Evolutionary conservation across 1,284 basidiomycete species (phyloP).

Genomic region (Ceratorhiza oryzae-sativae): DNA sequence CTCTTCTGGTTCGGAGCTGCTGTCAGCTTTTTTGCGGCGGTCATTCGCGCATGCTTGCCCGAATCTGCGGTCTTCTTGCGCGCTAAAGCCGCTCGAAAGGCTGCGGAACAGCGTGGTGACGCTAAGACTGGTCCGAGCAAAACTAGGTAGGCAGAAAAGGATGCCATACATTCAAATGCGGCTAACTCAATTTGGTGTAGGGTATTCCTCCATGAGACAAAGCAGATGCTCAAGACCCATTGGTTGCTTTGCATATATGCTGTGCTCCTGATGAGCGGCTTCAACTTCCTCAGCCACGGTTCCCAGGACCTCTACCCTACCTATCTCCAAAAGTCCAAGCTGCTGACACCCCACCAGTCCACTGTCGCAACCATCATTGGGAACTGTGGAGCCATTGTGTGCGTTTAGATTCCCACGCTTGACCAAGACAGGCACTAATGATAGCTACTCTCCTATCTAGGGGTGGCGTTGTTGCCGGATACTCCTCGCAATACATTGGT

Average conservation of each 20-base stretch:
- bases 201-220: slow-evolving; percentile 75
- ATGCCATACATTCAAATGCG: background rate
- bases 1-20: slow-evolving; percentile 75
- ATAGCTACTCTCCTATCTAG: slow-evolving; percentile 46
- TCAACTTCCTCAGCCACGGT: slow-evolving; percentile 73
- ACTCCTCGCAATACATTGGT: slow-evolving; percentile 82
- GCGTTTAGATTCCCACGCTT: slow-evolving; percentile 48
- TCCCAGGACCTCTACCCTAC: slow-evolving; percentile 76
- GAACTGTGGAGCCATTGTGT: slow-evolving; percentile 59
- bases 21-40: slow-evolving; percentile 75
- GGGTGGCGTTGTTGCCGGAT: slow-evolving; percentile 83
- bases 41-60: slow-evolving; percentile 75
- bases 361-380: slow-evolving; percentile 92
- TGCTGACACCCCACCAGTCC: slow-evolving; percentile 61
- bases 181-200: background rate
- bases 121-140: slow-evolving; percentile 54
- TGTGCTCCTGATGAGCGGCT: slow-evolving; percentile 78
- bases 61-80: slow-evolving; percentile 81
- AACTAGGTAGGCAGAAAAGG: slow-evolving; percentile 53
- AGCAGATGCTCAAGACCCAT: slow-evolving; percentile 80
- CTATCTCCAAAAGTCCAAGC: slow-evolving; percentile 62
- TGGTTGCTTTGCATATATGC: slow-evolving; percentile 90
- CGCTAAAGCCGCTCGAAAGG: slow-evolving; percentile 59
- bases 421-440: slow-evolving; percentile 65
- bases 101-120: slow-evolving; percentile 53